phyloP scores from a whole-genome alignment of 139 green algal species.

The Chlamydomonas incerta region DNA sequence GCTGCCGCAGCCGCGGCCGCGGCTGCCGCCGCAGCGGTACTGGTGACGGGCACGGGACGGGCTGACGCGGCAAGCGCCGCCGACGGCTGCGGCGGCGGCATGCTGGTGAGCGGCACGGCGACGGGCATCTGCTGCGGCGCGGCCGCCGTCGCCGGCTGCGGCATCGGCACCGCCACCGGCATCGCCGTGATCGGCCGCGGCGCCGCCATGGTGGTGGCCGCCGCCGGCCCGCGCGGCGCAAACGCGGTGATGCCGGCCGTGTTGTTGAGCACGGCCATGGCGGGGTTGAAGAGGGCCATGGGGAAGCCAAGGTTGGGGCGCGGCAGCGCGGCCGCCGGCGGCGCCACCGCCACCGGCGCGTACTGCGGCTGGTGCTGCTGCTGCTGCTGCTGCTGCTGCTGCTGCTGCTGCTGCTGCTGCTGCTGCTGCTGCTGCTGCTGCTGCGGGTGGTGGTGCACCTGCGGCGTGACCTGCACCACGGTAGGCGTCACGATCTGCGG shows the following conservation, averaged over 20 bases:
- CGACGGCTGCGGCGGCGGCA: not conserved
- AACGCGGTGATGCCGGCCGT: slow-evolving; percentile 16
- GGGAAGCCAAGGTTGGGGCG: not conserved
- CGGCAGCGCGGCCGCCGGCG: too few relatives aligned
- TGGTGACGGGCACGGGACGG: not conserved
- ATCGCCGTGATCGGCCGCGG: too few relatives aligned
- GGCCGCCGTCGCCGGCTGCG: not conserved
- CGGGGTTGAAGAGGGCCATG: slow-evolving; percentile 15
- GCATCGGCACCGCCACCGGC: not conserved
- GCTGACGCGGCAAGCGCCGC: not conserved
- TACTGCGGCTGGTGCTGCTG: not conserved
- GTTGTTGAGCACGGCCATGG: slow-evolving; percentile 12
- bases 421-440: not conserved
- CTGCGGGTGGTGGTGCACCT: slow-evolving; percentile 20
- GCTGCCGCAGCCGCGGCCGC: not conserved
- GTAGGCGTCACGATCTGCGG: too few relatives aligned
- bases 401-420: slow-evolving; percentile 10
- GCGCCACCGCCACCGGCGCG: not conserved
- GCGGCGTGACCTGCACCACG: not conserved
- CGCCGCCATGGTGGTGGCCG: not conserved
- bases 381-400: not conserved
- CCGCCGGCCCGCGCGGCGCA: not conserved
- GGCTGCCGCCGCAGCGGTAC: not conserved
- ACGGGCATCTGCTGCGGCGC: not conserved
- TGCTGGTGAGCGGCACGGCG: too few relatives aligned